Evolutionary conservation across 2,329 filamentous ascomycete species (phyloP), one percentile per base, ranked within the genome.

Genomic region (Diaporthe sp.): DNA sequence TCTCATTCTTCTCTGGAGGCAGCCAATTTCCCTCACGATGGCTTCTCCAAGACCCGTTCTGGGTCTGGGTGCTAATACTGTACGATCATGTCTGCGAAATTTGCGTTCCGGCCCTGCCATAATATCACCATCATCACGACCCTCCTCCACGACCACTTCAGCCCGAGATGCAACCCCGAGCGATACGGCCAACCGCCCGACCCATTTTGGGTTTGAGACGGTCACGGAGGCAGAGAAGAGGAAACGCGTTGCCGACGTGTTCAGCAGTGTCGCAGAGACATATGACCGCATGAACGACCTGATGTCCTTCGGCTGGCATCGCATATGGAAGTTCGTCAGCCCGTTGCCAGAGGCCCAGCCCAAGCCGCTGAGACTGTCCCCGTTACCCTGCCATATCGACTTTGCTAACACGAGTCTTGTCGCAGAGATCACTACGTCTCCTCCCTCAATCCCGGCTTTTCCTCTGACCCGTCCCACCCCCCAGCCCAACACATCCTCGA

Each of bases 211-310:
- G 70, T 98, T 95, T 83, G 90, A 96, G 85, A 96, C 94, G 57
- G 89, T 98, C 55, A 91, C 94, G 22, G 94, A 97, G 82, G 88
- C 91, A 13, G 89, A 97, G 83, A 98, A 98, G 85, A 87, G 86
- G 59, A 81, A 88, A 78, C 84, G 87, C 89, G 96, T 98, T 55
- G 94, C 94, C 76, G 92, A 91, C 57, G 97, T 99, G 75, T 99
- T 99, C 87, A 96, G 95, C 84, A 98, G 94, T 79, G 97, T 99
- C 55, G 97, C 97, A 79, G 92, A 94, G 77, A 95, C 94, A 25
- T 99, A 99, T 86, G 97, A 99, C 85, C 94, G 93, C 77, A 99
- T 99, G 97, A 99, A 99, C 87, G 97, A 99, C 84, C 90, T 98
- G 79, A 99, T 99, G 97, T 98, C 97, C 10, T 91, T 99, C 65